These are phyloP conservation scores for Backusella tuberculispora DNA, from an alignment of 192 early-diverging fungal species.

Conservation along the genomic window DNA sequence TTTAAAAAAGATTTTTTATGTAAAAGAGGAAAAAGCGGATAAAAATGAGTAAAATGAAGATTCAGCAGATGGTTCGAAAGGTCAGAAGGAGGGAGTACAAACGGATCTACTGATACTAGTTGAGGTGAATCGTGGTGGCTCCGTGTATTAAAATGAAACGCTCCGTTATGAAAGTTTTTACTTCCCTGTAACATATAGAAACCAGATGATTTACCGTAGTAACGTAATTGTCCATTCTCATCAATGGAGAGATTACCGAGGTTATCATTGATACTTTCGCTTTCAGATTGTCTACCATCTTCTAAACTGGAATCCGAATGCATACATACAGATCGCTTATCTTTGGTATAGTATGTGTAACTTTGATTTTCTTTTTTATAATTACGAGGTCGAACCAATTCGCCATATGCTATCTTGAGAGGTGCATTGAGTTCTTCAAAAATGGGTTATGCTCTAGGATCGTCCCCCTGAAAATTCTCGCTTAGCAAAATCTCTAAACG, in stretches of 20 bases:
- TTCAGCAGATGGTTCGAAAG: slow-evolving; percentile 62
- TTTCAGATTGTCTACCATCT: neutral
- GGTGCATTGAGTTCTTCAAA: slow-evolving; percentile 42
- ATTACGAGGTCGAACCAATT: slow-evolving; percentile 34
- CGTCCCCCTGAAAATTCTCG: slow-evolving; percentile 56
- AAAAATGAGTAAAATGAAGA: slow-evolving; percentile 64
- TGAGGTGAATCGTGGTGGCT: neutral
- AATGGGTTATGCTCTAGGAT: slow-evolving; percentile 43
- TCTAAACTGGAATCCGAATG: neutral
- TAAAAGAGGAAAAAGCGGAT: slow-evolving; percentile 70
- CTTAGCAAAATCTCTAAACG: slow-evolving; percentile 69
- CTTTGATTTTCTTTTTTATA: neutral
- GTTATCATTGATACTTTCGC: slow-evolving; percentile 16
- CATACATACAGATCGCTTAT: no score
- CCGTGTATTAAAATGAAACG: slow-evolving; percentile 33
- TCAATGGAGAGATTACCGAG: slow-evolving; percentile 70
- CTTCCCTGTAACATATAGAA: slow-evolving; percentile 69
- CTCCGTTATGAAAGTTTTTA: slow-evolving; percentile 49
- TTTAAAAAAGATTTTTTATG: slow-evolving; percentile 65
- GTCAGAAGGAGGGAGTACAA: slow-evolving; percentile 62
- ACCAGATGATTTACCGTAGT: slow-evolving; percentile 75
- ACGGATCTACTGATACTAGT: slow-evolving; percentile 33
- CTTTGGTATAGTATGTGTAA: no score
- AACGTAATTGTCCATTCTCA: slow-evolving; percentile 67
- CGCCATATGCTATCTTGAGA: slow-evolving; percentile 37